phyloP scores from a whole-genome alignment of 331 rosid species.

The Saraca asoca region DNA sequence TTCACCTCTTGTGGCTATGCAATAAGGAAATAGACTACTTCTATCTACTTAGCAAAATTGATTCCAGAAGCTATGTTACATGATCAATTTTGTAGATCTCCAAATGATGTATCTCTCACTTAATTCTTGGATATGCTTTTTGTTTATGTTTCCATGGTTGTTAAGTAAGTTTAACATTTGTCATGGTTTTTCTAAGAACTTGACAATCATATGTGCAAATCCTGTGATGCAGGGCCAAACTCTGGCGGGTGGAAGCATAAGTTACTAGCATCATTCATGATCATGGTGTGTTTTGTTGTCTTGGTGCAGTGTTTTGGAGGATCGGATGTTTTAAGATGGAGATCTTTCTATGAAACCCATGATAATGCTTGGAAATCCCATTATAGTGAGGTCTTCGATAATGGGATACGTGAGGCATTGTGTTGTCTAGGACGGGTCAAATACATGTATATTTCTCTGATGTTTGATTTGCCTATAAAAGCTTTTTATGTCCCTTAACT shows the following conservation, averaged over 20 bases:
- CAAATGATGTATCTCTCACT: not conserved
- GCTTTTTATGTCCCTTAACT: not conserved
- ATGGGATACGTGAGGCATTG: slow-evolving; percentile 87
- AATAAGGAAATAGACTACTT: not conserved
- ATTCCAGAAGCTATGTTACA: not conserved
- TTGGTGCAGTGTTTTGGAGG: slow-evolving; percentile 70
- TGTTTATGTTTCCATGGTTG: not conserved
- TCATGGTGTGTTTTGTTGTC: slow-evolving; percentile 48
- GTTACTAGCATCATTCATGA: slow-evolving; percentile 45
- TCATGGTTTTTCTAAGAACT: not conserved
- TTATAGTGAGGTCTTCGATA: slow-evolving; percentile 80
- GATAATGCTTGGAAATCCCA: slow-evolving; percentile 87
- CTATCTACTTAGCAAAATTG: not conserved
- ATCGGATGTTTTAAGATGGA: slow-evolving; percentile 74
- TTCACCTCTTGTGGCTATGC: not conserved
- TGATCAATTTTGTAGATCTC: not conserved
- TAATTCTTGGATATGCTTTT: not conserved
- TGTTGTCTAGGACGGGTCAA: slow-evolving; percentile 86
- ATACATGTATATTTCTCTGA: slow-evolving; percentile 59
- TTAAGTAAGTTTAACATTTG: slow-evolving; percentile 14
- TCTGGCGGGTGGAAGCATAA: slow-evolving; percentile 44
- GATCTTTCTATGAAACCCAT: slow-evolving; percentile 74
- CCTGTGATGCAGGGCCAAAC: slow-evolving; percentile 45
- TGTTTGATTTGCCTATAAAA: slow-evolving; percentile 7
- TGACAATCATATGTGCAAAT: not conserved